Base-by-base conservation (phyloP, 2,329 filamentous ascomycete species). In the Talaromyces rugulosus region DNA sequence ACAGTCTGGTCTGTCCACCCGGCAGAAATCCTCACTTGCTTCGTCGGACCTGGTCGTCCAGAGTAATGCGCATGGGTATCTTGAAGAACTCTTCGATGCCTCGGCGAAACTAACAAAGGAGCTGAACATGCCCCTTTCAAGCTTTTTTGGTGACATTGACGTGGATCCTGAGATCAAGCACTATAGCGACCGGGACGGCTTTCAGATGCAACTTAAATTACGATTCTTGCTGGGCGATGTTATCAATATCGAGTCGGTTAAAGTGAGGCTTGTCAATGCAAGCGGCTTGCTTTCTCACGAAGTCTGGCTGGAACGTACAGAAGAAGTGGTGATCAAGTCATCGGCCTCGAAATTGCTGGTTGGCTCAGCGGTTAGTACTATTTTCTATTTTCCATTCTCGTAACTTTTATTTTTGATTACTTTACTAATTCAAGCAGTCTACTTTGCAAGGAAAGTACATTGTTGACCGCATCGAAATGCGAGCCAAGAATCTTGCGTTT, bases 161-260 rank as follows among this genome's bases (percentile, higher is more conserved):
- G 79, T 96, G 0, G 85, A 89, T 23, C 87, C 86, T 0, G 83
- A 86, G 16, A 87, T 94, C 2, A 77, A 81, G 28, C 93, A 96
- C 69, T 84, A 87, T 56, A 82, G 88, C 0, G 82, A 86, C 23
- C 85, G 83, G 65, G 94, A 98, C 72, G 88, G 90, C 14, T 94
- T 96, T 66, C 84, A 86, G 8, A 72, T 96, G 18, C 80, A 83
- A 2, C 72, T 99, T 2, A 83, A 82, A 23, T 77, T 96, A 51
- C 80, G 84, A 56, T 92, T 92, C 73, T 75, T 96, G 1, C 78
- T 97, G 1, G 85, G 87, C 0, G 90, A 92, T 53, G 81, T 86
- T 1, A 79, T 96, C 8, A 81, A 83, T 9, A 76, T 95, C 1
- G 85, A 92, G 51, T 81, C 83, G 16, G 83, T 87, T 9, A 87